Base-by-base conservation (phyloP, 2,329 filamentous ascomycete species). In the Dactylellina cionopaga region DNA sequence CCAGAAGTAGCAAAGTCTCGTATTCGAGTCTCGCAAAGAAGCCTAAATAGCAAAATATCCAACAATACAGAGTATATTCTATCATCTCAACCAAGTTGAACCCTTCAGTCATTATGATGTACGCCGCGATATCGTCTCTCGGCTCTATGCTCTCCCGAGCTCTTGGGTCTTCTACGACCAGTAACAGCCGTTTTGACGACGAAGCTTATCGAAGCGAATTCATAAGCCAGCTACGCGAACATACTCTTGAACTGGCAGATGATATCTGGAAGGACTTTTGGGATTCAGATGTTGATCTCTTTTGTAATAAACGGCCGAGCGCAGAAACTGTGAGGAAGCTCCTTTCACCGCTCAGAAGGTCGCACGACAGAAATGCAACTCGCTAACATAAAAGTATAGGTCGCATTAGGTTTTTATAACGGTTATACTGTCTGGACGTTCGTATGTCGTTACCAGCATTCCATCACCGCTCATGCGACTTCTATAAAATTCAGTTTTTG, bases 401-500 rank as follows among this genome's bases (percentile, higher is more conserved):
- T 72, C 22, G 15, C 37, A 17, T 44, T 72, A 27, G 68, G 68
- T 5, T 59, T 63, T 37, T 72, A 72, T 31, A 72, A 72, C 37
- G 68, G 68, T 24, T 72, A 72, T 33, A 72, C 68, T 13, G 59
- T 72, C 10, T 72, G 68, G 68, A 72, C 68, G n/a, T 72, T 65
- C 49, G 68, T 72, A 60, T 39, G 66, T 64, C 29, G 27, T 24
- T 11, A 44, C 9, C 47, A n/a, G n/a, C n/a, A n/a, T n/a, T n/a
- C n/a, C n/a, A n/a, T n/a, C 9, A 25, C 31, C 2, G 4, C 33
- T 54, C 22, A 4, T 46, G 6, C n/a, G 24, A 39, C 19, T 17
- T 22, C 29, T 24, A 54, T 22, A 55, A 55, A 19, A 13, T 11
- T 6, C 13, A 55, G n/a, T 43, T 55, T 13, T 52, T 15, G 24